Percentiles rank a stretch among this genome's conserved stretches.
Conservation (phyloP, 129 eudicot species). For the Saposhnikovia divaricata region DNA sequence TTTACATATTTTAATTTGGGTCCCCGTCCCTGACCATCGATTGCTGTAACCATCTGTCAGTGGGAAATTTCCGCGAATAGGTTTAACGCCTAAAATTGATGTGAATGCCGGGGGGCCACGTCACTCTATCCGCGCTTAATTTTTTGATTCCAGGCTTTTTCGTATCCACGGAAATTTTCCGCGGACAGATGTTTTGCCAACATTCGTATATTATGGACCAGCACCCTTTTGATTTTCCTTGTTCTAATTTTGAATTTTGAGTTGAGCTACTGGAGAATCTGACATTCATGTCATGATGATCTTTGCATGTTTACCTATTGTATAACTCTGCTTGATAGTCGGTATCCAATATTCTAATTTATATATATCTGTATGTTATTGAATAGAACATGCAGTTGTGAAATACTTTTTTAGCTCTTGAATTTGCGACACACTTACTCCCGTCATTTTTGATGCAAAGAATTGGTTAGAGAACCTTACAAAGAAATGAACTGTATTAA, state of each 20-base stretch:
- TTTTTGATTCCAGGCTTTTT: too few species aligned
- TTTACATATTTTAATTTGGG: background rate
- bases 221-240: background rate
- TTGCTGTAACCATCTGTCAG: too few species aligned
- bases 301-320: background rate
- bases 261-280: background rate
- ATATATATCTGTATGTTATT: background rate
- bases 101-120: too few species aligned
- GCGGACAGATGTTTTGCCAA: too few species aligned
- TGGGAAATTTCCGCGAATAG: too few species aligned
- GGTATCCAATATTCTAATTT: background rate
- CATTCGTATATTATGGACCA: too few species aligned
- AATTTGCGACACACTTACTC: background rate
- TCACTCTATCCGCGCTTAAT: too few species aligned
- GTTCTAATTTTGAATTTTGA: background rate
- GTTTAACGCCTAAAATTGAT: too few species aligned
- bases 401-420: background rate
- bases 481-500: background rate
- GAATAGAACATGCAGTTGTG: background rate
- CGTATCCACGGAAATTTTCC: too few species aligned
- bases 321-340: background rate
- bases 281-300: background rate
- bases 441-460: background rate
- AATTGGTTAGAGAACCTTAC: background rate
- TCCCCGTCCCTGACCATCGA: too few species aligned